Percentiles rank a stretch among this genome's conserved stretches.
Conservation (phyloP, 768 basidiomycete genomes). For the Auriculariales sp. region DNA sequence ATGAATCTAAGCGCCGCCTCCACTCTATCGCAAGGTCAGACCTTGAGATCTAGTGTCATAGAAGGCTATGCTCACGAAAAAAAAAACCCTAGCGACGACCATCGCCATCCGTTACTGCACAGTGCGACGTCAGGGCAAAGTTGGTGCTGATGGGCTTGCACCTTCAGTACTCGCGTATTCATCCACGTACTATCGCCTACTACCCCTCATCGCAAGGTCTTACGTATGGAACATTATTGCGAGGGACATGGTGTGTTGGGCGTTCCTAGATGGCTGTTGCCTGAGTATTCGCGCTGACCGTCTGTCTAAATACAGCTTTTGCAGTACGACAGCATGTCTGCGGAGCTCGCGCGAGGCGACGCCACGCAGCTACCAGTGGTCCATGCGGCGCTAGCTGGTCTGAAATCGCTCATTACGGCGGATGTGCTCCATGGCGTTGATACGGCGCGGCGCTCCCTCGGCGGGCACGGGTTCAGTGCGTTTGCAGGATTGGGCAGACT, state of each 20-base stretch:
- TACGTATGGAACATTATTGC: conserved; percentile 59
- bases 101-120: conserved; percentile 59
- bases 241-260: conserved; percentile 32
- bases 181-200: conserved; percentile 55
- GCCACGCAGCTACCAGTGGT: conserved; percentile 52
- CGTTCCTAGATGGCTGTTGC: not conserved
- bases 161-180: conserved; percentile 57
- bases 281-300: not conserved
- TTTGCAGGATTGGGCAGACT: conserved; percentile 49
- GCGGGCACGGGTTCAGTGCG: conserved; percentile 63
- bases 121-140: conserved; percentile 53
- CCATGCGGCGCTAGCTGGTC: conserved; percentile 53
- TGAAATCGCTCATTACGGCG: conserved; percentile 47
- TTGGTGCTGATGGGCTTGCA: conserved; percentile 37
- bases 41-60: not conserved
- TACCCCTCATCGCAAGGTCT: conserved; percentile 53
- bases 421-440: conserved; percentile 45
- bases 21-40: conserved; percentile 47
- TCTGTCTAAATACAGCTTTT: conserved; percentile 20
- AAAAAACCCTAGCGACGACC: conserved; percentile 16
- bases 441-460: conserved; percentile 52
- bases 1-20: conserved; percentile 53
- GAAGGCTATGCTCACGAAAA: not conserved
- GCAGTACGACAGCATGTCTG: conserved; percentile 34
- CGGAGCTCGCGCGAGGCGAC: conserved; percentile 38